A percentile compares a stretch with the other conserved stretches of the same genome.
These are phyloP conservation scores for Saccharomyces pastorianus DNA, from an alignment of 1,139 yeast species.

Conservation along the genomic window DNA sequence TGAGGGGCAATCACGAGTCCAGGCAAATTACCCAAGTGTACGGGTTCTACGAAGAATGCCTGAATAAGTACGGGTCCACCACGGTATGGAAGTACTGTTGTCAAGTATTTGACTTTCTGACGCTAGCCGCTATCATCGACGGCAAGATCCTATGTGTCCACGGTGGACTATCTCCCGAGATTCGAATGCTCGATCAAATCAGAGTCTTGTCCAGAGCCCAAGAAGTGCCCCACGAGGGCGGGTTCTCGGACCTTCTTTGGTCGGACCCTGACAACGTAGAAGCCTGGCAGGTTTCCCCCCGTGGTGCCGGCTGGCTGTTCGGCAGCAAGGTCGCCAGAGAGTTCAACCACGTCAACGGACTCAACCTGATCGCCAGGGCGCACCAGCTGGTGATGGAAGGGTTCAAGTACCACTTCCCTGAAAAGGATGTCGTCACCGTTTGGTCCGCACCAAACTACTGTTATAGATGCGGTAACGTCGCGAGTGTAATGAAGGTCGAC, in stretches of 20 bases:
- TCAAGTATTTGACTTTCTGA: constrained; percentile 88
- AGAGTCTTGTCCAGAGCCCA: constrained; percentile 94
- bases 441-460: constrained; percentile 98
- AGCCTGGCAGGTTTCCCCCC: constrained; percentile 97
- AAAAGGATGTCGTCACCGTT: constrained; percentile 91
- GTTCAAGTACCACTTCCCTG: constrained; percentile 87
- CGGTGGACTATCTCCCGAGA: constrained; percentile 96
- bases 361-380: constrained; percentile 86
- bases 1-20: constrained; percentile 90
- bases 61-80: constrained; percentile 88
- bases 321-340: constrained; percentile 86
- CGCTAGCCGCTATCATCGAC: constrained; percentile 90
- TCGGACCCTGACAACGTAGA: constrained; percentile 97
- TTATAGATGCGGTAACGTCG: constrained; percentile 96
- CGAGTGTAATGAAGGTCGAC: constrained; percentile 93
- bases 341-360: constrained; percentile 85
- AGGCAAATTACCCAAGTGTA: constrained; percentile 94
- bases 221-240: constrained; percentile 98
- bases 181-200: constrained; percentile 92
- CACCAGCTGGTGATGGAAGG: constrained; percentile 99
- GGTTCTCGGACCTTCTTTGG: constrained; percentile 96
- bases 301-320: constrained; percentile 98
- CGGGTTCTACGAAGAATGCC: constrained; percentile 87
- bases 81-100: constrained; percentile 97
- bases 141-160: constrained; percentile 91